A percentile compares a stretch with the other conserved stretches of the same genome.
Evolutionary conservation across 2,329 filamentous ascomycete species (phyloP).

Genomic region (Diaporthe aspalathi): DNA sequence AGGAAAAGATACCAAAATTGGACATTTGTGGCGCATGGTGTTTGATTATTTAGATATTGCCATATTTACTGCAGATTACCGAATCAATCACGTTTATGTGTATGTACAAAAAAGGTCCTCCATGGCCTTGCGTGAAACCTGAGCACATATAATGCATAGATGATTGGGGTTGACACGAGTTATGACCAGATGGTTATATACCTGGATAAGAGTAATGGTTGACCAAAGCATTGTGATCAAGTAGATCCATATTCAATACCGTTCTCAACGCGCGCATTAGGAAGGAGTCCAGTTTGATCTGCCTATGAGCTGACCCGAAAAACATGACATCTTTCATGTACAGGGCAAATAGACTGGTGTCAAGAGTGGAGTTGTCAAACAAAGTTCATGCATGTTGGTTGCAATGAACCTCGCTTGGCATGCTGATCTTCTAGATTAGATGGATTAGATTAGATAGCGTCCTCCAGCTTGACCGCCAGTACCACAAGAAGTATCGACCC

Average conservation of each 20-base stretch:
- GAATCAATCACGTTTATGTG: background rate
- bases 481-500: no score
- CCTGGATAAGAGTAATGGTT: no score
- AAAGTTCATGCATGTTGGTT: constrained; percentile 8
- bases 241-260: background rate
- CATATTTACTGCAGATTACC: background rate
- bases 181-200: no score
- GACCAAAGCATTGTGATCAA: background rate
- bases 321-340: background rate
- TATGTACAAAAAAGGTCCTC: background rate
- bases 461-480: background rate
- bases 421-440: constrained; percentile 32
- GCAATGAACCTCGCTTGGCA: background rate
- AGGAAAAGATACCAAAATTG: constrained; percentile 25
- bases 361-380: background rate
- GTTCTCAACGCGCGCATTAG: background rate
- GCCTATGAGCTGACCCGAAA: no score
- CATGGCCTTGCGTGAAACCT: background rate
- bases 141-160: background rate
- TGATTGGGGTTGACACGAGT: background rate
- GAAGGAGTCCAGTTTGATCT: background rate
- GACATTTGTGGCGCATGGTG: constrained; percentile 18
- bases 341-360: background rate
- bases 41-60: background rate
- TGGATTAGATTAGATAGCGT: constrained; percentile 38